Base-by-base conservation (phyloP, 345 rosid species). In the Hypericum perforatum region DNA sequence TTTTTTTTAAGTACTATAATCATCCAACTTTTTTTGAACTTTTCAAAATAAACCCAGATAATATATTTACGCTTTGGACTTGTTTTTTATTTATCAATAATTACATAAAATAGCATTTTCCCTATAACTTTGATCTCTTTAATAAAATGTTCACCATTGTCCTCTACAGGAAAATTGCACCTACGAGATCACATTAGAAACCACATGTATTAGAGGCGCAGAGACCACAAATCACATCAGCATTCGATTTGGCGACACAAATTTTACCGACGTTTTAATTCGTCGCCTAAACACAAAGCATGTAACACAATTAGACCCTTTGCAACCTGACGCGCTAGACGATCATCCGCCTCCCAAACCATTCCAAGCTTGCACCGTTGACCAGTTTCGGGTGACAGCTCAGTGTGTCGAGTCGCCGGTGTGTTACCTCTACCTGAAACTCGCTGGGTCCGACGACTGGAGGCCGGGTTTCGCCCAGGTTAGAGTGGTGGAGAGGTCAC, bases 331-430 rank as follows among this genome's bases (percentile, higher is more conserved):
- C 8, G 61, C 58, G 8, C 74, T 68, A 0, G 72, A 70, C 16
- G 71, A 74, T n/a, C 32, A 22, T 4, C 42, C 68, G 54, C 64
- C 82, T 0, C 57, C 37, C 12, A 73, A 62, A 57, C 79, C 82
- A n/a, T 77, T 77, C 56, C 77, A 73, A 42, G 74, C 81, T 14
- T 80, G 86, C 70, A 43, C 45, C 49, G 70, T 69, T 0, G 83
- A 81, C 39, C 70, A 81, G 49, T 77, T 77, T 53, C 73, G 52
- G 36, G 69, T 75, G 5, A 62, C 49, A 9, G 64, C 74, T 36
- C 54, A 15, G 36, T 80, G 83, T 9, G 57, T 77, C 7, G 72
- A 66, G 13, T 68, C 75, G 1, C 70, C 65, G 0, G 38, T 75
- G 10, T 81, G 86, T 57, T 70, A 75, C 57, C 42, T 64, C 12